These are phyloP conservation scores for Coemansia sp. DNA, from an alignment of 192 early-diverging fungal species.

Conservation along the genomic window DNA sequence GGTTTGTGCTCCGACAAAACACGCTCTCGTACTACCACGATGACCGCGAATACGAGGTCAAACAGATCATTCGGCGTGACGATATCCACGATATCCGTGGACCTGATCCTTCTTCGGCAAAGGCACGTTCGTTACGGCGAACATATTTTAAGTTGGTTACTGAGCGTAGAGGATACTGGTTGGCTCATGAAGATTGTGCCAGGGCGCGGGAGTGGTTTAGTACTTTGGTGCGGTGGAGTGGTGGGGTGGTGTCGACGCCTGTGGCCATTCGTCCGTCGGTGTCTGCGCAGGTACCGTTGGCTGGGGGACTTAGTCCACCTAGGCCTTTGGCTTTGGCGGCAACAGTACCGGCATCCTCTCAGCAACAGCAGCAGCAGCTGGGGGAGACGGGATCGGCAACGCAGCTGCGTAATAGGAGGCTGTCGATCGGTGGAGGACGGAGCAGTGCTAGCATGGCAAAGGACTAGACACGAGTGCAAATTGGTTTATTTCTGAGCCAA, in stretches of 20 bases:
- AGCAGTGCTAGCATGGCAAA: background rate
- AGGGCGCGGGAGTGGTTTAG: slow-evolving; percentile 39
- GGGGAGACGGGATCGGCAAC: background rate
- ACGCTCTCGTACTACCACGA: slow-evolving; percentile 49
- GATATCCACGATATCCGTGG: slow-evolving; percentile 43
- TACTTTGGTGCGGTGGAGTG: slow-evolving; percentile 30
- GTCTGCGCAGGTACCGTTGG: slow-evolving; percentile 10
- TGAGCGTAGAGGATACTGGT: slow-evolving; percentile 48
- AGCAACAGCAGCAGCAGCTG: background rate
- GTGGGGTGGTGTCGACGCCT: slow-evolving; percentile 1
- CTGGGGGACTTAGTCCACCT: too few species aligned
- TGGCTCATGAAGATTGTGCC: slow-evolving; percentile 36
- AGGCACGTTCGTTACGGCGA: slow-evolving; percentile 37
- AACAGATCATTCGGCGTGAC: slow-evolving; percentile 39
- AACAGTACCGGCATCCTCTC: too few species aligned
- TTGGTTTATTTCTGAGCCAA: too few species aligned
- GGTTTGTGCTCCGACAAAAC: slow-evolving; percentile 51
- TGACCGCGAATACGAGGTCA: slow-evolving; percentile 46
- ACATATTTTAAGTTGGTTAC: slow-evolving; percentile 46
- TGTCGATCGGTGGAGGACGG: background rate
- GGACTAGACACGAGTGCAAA: too few species aligned
- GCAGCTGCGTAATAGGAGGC: background rate
- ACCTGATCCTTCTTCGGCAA: slow-evolving; percentile 44
- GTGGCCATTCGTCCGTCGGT: slow-evolving; percentile 15
- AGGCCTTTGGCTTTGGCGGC: too few species aligned